Evolutionary conservation across 2,329 filamentous ascomycete genomes (phyloP).

Genomic region (Akanthomyces lecanii): DNA sequence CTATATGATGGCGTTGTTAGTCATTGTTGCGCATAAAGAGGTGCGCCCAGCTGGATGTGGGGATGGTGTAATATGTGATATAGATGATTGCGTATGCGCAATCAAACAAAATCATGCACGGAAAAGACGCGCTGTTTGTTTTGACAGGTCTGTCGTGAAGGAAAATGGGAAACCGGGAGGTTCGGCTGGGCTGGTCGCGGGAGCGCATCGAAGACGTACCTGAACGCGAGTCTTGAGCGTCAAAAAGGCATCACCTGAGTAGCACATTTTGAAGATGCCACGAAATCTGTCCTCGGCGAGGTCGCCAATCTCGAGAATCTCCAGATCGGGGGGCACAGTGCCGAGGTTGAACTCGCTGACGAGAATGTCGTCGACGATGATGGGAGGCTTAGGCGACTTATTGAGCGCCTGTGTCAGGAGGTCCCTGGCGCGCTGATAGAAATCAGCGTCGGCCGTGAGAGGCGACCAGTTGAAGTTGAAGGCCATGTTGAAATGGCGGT

Average conservation of each 20-base stretch:
- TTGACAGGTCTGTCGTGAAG: not conserved
- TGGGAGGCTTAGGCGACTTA: conserved; percentile 95
- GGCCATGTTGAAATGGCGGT: conserved; percentile 68
- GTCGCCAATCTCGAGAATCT: conserved; percentile 97
- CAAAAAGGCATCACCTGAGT: conserved; percentile 90
- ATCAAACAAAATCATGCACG: conserved; percentile 13
- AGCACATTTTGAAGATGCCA: conserved; percentile 99
- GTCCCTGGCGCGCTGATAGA: conserved; percentile 86
- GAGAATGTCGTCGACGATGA: conserved; percentile 98
- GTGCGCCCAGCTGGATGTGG: not conserved
- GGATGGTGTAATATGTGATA: conserved; percentile 1
- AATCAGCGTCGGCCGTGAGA: conserved; percentile 87
- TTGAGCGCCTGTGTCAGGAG: conserved; percentile 93
- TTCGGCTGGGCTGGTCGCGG: conserved; percentile 14
- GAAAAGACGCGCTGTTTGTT: not conserved
- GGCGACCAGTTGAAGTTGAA: conserved; percentile 99
- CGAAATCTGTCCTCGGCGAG: conserved; percentile 94
- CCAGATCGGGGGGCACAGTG: conserved; percentile 87
- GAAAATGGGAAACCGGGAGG: not conserved
- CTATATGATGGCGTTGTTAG: conserved; percentile 35
- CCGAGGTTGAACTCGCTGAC: conserved; percentile 97
- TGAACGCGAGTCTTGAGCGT: conserved; percentile 95
- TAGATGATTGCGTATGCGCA: not conserved
- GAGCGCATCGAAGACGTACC: conserved; percentile 44
- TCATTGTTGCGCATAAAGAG: not conserved